Percentiles rank a stretch among this genome's conserved stretches.
Conservation (phyloP, 331 rosid genomes). For the Stylosanthes scabra region DNA sequence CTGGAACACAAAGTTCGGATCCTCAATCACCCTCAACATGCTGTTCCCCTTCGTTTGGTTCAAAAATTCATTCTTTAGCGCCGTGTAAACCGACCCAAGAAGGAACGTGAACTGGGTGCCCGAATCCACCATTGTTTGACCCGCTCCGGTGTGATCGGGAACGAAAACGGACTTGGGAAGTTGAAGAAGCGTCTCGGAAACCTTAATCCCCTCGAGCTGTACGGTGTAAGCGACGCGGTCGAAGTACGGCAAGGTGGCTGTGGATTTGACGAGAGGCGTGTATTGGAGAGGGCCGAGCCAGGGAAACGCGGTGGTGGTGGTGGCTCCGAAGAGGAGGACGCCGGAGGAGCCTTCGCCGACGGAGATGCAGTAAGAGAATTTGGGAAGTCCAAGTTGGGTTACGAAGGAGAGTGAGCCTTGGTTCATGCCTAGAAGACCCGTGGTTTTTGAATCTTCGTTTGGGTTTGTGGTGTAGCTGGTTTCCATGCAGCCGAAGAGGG, state of each 20-base stretch:
- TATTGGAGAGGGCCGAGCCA: conserved; percentile 67
- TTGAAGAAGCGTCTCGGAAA: conserved; percentile 45
- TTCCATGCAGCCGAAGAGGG: conserved; percentile 78
- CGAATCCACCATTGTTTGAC: conserved; percentile 88
- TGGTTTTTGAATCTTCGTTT: conserved; percentile 68
- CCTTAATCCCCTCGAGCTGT: conserved; percentile 71
- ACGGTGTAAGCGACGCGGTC: conserved; percentile 83
- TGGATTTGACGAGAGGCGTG: conserved; percentile 61
- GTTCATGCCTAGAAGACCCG: conserved; percentile 83
- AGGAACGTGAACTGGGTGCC: conserved; percentile 88
- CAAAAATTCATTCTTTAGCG: conserved; percentile 60
- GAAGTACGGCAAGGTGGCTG: conserved; percentile 65
- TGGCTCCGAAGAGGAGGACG: conserved; percentile 61
- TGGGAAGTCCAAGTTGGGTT: conserved; percentile 59
- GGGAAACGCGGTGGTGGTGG: conserved; percentile 31
- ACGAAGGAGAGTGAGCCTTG: conserved; percentile 73
- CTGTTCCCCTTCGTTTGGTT: conserved; percentile 52
- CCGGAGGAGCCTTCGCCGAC: conserved; percentile 57
- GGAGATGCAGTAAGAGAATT: conserved; percentile 86
- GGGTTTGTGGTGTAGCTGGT: conserved; percentile 65
- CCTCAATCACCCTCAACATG: conserved; percentile 23
- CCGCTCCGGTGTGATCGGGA: conserved; percentile 92
- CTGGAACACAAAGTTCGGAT: conserved; percentile 66
- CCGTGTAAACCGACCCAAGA: conserved; percentile 75
- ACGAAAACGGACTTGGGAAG: conserved; percentile 59